Percentiles rank a stretch among this genome's conserved stretches.
Conservation (phyloP, 2,329 filamentous ascomycete species). For the Onygenales sp. region DNA sequence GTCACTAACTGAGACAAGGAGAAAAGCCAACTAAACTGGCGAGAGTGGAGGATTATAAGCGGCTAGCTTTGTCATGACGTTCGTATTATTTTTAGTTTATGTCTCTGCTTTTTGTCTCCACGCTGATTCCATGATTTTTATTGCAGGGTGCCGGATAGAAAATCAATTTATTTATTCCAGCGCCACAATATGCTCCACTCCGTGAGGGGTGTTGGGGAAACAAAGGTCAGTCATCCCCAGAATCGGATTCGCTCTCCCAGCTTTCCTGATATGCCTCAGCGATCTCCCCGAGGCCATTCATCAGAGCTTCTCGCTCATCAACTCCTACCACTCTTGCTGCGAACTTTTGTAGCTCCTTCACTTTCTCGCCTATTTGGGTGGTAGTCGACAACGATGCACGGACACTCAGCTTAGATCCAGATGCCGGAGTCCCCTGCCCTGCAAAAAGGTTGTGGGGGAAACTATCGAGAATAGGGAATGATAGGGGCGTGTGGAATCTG, state of each 20-base stretch:
- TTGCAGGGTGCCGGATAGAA: background rate
- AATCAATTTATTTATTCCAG: background rate
- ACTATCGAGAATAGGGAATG: slow-evolving; percentile 72
- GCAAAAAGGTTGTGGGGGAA: slow-evolving; percentile 65
- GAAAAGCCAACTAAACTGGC: too few relatives aligned
- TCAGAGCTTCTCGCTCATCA: slow-evolving; percentile 76
- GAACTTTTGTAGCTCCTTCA: slow-evolving; percentile 57
- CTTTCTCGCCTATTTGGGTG: slow-evolving; percentile 57
- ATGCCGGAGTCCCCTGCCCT: slow-evolving; percentile 27
- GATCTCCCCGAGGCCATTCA: slow-evolving; percentile 70
- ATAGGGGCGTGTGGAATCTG: slow-evolving; percentile 37
- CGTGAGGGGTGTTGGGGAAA: background rate
- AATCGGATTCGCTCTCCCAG: slow-evolving; percentile 60
- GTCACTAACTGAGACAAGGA: too few relatives aligned
- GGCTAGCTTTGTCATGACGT: too few relatives aligned
- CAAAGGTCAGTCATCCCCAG: slow-evolving; percentile 26
- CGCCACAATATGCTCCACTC: background rate
- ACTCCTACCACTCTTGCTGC: slow-evolving; percentile 54
- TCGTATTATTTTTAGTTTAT: too few relatives aligned
- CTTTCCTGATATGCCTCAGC: slow-evolving; percentile 83
- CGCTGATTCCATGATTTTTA: too few relatives aligned
- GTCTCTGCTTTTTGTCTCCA: too few relatives aligned
- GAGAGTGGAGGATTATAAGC: too few relatives aligned
- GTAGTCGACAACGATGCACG: slow-evolving; percentile 60
- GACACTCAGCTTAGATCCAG: slow-evolving; percentile 33